Conservation (phyloP, 257 asterid species). For the Solanum neorickii region DNA sequence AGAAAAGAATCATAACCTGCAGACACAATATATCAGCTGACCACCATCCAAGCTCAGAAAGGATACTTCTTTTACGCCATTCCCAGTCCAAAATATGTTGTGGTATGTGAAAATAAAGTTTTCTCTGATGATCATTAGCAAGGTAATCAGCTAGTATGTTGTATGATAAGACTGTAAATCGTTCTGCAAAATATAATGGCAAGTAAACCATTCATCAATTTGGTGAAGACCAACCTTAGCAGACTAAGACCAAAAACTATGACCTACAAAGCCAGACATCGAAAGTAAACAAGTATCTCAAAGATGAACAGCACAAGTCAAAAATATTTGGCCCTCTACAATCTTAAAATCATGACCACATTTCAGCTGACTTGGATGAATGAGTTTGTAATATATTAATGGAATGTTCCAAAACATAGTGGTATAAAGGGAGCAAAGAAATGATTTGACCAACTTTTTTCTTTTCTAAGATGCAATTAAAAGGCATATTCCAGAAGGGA, state of each 20-base stretch:
- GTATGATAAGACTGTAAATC: conserved; percentile 77
- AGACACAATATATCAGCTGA: conserved; percentile 91
- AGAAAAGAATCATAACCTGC: conserved; percentile 43
- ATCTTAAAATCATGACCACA: background rate
- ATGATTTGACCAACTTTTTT: background rate
- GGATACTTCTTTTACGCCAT: conserved; percentile 70
- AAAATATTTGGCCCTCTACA: background rate
- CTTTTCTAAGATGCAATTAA: background rate
- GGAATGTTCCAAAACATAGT: background rate
- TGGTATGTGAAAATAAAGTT: conserved; percentile 81
- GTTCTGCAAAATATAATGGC: conserved; percentile 36
- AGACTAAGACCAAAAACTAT: background rate
- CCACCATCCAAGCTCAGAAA: conserved; percentile 96
- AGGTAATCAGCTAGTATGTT: conserved; percentile 85
- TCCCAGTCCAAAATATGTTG: conserved; percentile 72
- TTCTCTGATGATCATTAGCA: conserved; percentile 53
- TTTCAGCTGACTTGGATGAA: background rate
- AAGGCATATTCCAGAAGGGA: background rate
- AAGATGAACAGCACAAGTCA: background rate
- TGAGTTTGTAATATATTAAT: background rate
- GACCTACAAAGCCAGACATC: background rate
- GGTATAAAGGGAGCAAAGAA: background rate
- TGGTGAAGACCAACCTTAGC: background rate
- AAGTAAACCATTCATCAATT: background rate
- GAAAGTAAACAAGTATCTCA: background rate